A percentile compares a stretch with the other conserved stretches of the same genome.
Conservation (phyloP, 192 early-diverging fungal species). For the Chytriomyces hyalinus region DNA sequence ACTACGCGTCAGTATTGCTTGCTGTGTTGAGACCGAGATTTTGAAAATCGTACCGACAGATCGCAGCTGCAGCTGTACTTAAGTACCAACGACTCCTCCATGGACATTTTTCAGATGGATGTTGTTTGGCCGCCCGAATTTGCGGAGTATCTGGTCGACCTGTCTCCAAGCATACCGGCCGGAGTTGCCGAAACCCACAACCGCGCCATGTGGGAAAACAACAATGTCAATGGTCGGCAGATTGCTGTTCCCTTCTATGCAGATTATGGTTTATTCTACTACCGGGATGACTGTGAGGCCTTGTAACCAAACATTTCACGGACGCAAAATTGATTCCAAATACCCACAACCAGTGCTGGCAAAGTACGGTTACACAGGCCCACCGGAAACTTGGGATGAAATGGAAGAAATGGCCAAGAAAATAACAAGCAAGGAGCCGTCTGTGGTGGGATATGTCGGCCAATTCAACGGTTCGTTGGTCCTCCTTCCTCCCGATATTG, state of each 20-base stretch:
- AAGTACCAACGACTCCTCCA: not conserved
- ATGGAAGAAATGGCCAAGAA: conserved; percentile 34
- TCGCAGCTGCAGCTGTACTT: not conserved
- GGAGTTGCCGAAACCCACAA: not conserved
- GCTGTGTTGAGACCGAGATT: not conserved
- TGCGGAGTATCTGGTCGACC: not conserved
- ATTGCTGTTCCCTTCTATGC: conserved; percentile 19
- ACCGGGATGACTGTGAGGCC: conserved; percentile 2
- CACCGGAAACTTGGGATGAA: conserved; percentile 41
- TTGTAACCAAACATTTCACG: not conserved
- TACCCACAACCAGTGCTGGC: conserved; percentile 2
- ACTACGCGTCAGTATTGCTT: not conserved
- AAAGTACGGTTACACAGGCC: conserved; percentile 11
- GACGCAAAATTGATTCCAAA: not conserved
- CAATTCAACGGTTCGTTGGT: conserved; percentile 26
- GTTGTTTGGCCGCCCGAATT: not conserved
- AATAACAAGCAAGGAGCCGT: conserved; percentile 24
- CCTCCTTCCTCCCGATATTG: not conserved
- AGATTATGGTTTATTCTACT: conserved; percentile 24
- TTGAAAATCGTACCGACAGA: not conserved
- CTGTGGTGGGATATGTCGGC: conserved; percentile 27
- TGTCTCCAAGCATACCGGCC: not conserved
- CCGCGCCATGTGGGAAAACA: not conserved
- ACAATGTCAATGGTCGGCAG: not conserved
- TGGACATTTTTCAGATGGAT: conserved; percentile 1